These are phyloP conservation scores for Penicillium brasilianum DNA, from an alignment of 2,329 filamentous ascomycete genomes.

Conservation along the genomic window DNA sequence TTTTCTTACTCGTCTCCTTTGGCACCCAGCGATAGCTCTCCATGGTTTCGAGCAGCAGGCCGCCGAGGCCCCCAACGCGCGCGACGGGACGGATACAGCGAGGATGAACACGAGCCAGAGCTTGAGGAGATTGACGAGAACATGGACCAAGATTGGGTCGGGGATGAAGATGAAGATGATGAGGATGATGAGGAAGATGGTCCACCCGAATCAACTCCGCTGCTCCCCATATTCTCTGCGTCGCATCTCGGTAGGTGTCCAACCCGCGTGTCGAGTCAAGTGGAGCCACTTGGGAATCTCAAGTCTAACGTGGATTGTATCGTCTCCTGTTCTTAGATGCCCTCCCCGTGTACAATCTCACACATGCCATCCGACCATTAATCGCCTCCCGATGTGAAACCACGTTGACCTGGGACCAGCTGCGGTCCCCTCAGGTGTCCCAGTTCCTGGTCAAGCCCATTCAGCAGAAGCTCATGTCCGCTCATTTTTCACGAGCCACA, in stretches of 20 bases:
- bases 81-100: constrained; percentile 16
- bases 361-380: constrained; percentile 84
- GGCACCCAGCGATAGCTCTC: constrained; percentile 19
- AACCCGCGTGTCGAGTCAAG: not conserved
- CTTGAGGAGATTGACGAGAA: constrained; percentile 46
- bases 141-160: constrained; percentile 40
- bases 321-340: constrained; percentile 63
- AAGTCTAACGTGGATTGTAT: constrained; percentile 5
- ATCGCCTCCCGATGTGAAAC: constrained; percentile 88
- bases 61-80: constrained; percentile 18
- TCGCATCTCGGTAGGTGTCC: constrained; percentile 69
- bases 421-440: constrained; percentile 92
- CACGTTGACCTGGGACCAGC: constrained; percentile 89
- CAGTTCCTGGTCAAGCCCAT: constrained; percentile 96
- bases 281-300: not conserved
- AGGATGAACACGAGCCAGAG: constrained; percentile 24
- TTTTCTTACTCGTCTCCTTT: constrained; percentile 24
- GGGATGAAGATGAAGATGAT: constrained; percentile 40
- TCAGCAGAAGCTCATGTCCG: constrained; percentile 81
- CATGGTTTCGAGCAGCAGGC: constrained; percentile 22
- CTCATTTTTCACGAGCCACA: constrained; percentile 84
- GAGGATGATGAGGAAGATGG: constrained; percentile 52
- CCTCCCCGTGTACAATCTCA: constrained; percentile 86
- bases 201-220: constrained; percentile 54
- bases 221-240: constrained; percentile 80